Evolutionary conservation across 371 early-diverging fungal species (phyloP).

Genomic region (Lichtheimia hyalospora): DNA sequence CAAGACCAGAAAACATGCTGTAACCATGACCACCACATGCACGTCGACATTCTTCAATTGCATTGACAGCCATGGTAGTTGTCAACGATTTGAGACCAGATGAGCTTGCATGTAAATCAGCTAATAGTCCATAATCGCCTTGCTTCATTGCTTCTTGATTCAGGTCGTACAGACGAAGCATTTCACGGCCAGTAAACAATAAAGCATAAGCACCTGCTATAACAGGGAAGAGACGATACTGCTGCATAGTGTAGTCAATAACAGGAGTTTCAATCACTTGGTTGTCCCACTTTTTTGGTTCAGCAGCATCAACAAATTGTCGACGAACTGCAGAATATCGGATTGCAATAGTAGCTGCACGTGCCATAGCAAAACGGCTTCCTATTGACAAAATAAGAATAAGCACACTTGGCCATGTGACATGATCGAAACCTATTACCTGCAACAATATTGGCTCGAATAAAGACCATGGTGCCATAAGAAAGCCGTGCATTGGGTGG

Average conservation of each 20-base stretch:
- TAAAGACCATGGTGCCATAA: constrained; percentile 77
- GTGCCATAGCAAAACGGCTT: constrained; percentile 55
- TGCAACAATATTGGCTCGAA: constrained; percentile 68
- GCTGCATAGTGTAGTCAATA: constrained; percentile 76
- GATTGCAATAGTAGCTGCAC: constrained; percentile 44
- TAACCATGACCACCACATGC: constrained; percentile 86
- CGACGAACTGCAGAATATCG: constrained; percentile 53
- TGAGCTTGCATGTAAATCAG: constrained; percentile 84
- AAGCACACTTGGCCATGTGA: not conserved
- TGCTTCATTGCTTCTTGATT: constrained; percentile 55
- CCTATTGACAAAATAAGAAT: constrained; percentile 36
- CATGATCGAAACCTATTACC: constrained; percentile 15
- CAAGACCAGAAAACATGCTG: constrained; percentile 73
- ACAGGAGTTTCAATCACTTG: constrained; percentile 63
- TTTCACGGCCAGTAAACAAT: constrained; percentile 65
- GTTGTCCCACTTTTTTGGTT: constrained; percentile 35
- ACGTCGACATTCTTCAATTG: constrained; percentile 74
- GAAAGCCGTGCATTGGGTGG: constrained; percentile 71
- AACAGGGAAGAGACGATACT: constrained; percentile 73
- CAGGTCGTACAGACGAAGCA: constrained; percentile 60
- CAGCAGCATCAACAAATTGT: constrained; percentile 54
- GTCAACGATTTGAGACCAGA: constrained; percentile 83
- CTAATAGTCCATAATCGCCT: constrained; percentile 55
- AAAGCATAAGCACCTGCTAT: constrained; percentile 74
- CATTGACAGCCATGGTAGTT: constrained; percentile 70